These are phyloP conservation scores for Ceratocystis cacaofunesta DNA, from an alignment of 2,329 filamentous ascomycete species.

Conservation along the genomic window DNA sequence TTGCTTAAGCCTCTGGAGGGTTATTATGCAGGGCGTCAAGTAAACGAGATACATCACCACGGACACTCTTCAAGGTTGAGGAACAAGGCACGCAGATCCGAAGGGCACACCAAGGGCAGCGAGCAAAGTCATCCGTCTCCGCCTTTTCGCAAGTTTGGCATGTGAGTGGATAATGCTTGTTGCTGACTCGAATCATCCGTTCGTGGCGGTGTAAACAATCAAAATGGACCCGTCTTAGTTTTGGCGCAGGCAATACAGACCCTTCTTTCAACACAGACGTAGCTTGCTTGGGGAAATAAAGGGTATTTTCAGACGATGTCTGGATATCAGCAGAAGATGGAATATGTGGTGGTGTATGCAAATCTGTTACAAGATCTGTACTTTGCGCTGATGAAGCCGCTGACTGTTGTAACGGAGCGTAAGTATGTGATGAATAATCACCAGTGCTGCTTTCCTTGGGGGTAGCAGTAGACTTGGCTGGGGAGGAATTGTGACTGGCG, in stretches of 20 bases:
- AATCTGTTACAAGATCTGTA: too few species aligned
- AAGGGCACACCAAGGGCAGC: constrained; percentile 37
- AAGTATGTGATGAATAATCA: neutral
- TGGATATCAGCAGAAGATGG: neutral
- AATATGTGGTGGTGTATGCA: neutral
- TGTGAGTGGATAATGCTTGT: constrained; percentile 35
- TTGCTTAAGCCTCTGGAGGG: neutral
- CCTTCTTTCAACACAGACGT: constrained; percentile 17
- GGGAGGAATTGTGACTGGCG: neutral
- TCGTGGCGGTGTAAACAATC: constrained; percentile 35
- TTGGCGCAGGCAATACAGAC: constrained; percentile 28
- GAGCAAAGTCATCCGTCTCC: constrained; percentile 29
- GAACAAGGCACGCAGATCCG: constrained; percentile 37
- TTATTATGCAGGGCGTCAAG: constrained; percentile 1
- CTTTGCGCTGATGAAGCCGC: neutral
- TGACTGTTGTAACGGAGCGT: neutral
- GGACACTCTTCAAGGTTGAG: constrained; percentile 28
- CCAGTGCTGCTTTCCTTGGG: neutral
- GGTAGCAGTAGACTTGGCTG: neutral
- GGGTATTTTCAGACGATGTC: constrained; percentile 24
- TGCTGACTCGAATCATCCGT: constrained; percentile 34
- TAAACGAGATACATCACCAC: constrained; percentile 28
- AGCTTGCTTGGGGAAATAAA: constrained; percentile 25
- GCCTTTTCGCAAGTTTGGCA: constrained; percentile 34
- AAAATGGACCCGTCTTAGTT: constrained; percentile 32